These are phyloP conservation scores for Xerocomus potaroensis DNA, from an alignment of 768 basidiomycete genomes.

Conservation along the genomic window DNA sequence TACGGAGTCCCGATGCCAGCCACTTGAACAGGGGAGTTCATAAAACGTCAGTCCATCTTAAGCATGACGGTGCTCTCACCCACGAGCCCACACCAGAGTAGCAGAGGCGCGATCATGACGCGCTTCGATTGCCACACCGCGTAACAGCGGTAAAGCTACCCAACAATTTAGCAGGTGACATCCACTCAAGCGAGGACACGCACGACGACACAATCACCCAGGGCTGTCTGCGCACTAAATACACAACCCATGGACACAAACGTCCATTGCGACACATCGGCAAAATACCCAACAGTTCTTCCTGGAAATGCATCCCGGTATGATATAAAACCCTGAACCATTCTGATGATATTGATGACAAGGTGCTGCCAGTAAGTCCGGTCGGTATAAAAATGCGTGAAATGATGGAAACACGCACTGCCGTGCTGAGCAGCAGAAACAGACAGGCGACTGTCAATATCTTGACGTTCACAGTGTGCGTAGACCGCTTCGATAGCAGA, in stretches of 20 bases:
- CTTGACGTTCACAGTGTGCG: constrained; percentile 12
- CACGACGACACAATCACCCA: constrained; percentile 31
- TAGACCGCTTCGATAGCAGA: constrained; percentile 7
- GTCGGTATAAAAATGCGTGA: too few species aligned
- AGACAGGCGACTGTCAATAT: constrained; percentile 23
- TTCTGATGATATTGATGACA: constrained; percentile 21
- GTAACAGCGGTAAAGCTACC: constrained; percentile 28
- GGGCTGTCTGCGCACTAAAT: constrained; percentile 24
- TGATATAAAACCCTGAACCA: constrained; percentile 25
- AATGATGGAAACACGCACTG: constrained; percentile 12
- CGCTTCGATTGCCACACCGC: constrained; percentile 30
- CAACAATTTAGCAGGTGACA: background rate
- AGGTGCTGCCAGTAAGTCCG: constrained; percentile 19
- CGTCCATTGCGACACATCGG: constrained; percentile 22
- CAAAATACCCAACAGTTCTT: constrained; percentile 24
- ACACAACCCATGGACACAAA: constrained; percentile 26
- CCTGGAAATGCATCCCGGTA: constrained; percentile 15
- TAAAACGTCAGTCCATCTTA: background rate
- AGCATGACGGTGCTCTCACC: constrained; percentile 12
- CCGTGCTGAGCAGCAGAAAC: constrained; percentile 30
- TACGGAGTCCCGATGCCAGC: constrained; percentile 19
- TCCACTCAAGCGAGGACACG: background rate
- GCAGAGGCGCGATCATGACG: constrained; percentile 24
- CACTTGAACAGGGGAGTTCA: constrained; percentile 3
- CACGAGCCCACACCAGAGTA: constrained; percentile 28